Conservation (phyloP, 257 asterid genomes). For the Solanum chmielewskii region DNA sequence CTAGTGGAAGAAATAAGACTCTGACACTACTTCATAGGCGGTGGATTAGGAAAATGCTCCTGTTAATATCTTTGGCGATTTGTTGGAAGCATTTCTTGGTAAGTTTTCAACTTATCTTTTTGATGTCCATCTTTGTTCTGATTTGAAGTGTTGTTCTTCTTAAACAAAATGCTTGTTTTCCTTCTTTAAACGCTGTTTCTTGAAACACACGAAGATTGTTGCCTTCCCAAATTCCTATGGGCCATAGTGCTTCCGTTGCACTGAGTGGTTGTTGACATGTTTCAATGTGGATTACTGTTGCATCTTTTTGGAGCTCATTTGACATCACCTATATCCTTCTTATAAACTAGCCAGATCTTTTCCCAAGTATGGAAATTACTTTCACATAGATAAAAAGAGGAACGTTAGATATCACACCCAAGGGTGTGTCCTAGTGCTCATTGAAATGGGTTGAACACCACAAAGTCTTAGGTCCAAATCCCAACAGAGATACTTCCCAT, state of each 20-base stretch:
- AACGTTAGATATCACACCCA: not conserved
- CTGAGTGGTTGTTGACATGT: not conserved
- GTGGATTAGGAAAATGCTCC: slow-evolving; percentile 53
- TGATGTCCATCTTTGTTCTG: not conserved
- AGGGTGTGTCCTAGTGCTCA: not conserved
- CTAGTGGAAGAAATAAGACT: not conserved
- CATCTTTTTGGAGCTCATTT: not conserved
- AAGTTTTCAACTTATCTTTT: not conserved
- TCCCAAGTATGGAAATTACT: not conserved
- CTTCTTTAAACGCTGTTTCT: not conserved
- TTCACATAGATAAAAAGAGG: not conserved
- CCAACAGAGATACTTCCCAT: not conserved
- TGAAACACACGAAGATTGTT: not conserved
- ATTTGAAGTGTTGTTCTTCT: not conserved
- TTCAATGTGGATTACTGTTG: not conserved
- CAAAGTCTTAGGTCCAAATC: not conserved
- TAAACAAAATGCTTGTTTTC: not conserved
- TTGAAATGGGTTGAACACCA: not conserved
- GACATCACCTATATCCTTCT: not conserved
- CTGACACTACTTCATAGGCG: slow-evolving; percentile 8
- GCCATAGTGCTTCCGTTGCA: not conserved
- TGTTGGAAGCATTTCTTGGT: slow-evolving; percentile 64
- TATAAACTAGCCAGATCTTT: not conserved
- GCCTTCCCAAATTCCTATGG: not conserved
- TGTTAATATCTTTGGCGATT: slow-evolving; percentile 37